Evolutionary conservation across 331 rosid species (phyloP).

Genomic region (Rhamnella rubrinervis): DNA sequence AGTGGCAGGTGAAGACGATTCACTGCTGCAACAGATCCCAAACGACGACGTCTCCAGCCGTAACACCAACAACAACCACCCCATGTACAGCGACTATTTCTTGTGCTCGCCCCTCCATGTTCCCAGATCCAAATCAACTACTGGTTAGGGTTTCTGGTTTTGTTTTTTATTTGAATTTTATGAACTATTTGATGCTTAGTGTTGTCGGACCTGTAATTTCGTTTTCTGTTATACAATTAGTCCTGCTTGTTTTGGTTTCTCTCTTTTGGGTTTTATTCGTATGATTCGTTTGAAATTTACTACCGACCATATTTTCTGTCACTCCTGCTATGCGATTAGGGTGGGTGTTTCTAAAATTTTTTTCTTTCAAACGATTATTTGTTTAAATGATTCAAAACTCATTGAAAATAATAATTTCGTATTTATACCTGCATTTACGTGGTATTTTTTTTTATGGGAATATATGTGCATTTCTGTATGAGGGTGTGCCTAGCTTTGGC

Average conservation of each 20-base stretch:
- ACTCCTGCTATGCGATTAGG: too few species aligned
- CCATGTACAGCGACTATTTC: conserved; percentile 34
- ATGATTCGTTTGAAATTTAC: too few species aligned
- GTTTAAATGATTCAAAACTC: too few species aligned
- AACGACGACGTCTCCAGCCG: conserved; percentile 13
- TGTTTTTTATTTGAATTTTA: background rate
- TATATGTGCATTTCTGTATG: background rate
- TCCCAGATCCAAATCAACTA: conserved; percentile 39
- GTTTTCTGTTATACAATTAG: background rate
- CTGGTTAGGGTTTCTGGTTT: conserved; percentile 48
- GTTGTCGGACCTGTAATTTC: background rate
- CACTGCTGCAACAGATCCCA: conserved; percentile 43
- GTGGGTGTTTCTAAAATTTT: too few species aligned
- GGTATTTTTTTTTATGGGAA: background rate
- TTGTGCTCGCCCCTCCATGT: conserved; percentile 71
- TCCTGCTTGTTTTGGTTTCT: too few species aligned
- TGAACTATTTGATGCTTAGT: background rate
- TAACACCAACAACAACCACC: background rate
- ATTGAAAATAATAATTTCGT: too few species aligned
- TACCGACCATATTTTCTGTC: too few species aligned
- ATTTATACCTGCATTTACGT: too few species aligned
- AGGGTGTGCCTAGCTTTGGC: background rate
- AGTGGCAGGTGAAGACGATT: conserved; percentile 72
- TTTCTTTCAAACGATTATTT: too few species aligned
- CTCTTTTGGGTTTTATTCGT: too few species aligned